Evolutionary conservation across 352 stramenopile genomes (phyloP).

Genomic region (Phytophthora parvispora): DNA sequence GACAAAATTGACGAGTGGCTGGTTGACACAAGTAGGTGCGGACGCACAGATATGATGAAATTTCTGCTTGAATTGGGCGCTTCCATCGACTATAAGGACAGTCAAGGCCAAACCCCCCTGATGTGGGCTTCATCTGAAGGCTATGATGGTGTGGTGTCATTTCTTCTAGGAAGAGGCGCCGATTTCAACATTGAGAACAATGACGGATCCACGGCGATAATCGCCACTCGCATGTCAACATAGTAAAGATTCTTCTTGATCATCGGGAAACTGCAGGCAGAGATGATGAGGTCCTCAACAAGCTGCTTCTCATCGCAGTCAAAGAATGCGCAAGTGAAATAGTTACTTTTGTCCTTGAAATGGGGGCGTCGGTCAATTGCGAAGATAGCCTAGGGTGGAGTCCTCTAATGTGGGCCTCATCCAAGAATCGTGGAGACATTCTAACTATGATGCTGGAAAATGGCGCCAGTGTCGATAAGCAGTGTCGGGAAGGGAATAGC

Average conservation of each 20-base stretch:
- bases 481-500: not conserved
- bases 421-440: not conserved
- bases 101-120: not conserved
- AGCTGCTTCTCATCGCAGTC: not conserved
- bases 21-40: not conserved
- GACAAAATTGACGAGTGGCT: not conserved
- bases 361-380: not conserved
- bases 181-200: not conserved
- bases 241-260: not conserved
- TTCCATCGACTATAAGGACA: not conserved
- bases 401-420: slow-evolving; percentile 14
- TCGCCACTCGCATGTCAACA: not conserved
- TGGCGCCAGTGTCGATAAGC: not conserved
- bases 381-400: slow-evolving; percentile 3
- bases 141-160: not conserved
- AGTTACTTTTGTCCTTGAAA: not conserved
- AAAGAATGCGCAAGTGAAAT: not conserved
- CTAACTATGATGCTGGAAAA: slow-evolving; percentile 8
- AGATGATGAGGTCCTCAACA: not conserved
- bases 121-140: not conserved
- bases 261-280: not conserved
- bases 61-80: not conserved
- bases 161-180: not conserved
- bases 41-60: not conserved
- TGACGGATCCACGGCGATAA: not conserved